These are phyloP conservation scores for Gossypium turneri DNA, from an alignment of 345 rosid species.

Conservation along the genomic window DNA sequence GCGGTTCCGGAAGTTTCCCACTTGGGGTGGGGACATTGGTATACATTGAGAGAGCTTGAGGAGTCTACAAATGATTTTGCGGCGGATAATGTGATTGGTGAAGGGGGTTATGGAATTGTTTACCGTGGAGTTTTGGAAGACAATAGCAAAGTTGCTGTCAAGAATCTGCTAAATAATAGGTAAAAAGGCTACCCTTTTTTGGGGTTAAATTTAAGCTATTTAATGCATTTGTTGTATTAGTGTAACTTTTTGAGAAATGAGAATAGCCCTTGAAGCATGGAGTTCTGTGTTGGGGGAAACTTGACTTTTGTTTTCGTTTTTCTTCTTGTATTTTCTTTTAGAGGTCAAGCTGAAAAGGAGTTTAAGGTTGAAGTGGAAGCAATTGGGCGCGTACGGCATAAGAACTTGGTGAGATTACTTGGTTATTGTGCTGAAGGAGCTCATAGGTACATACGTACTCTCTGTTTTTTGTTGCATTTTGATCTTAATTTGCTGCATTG, in stretches of 20 bases:
- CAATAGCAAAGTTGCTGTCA: slow-evolving; percentile 64
- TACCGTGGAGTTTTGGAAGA: slow-evolving; percentile 74
- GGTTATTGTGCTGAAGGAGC: slow-evolving; percentile 99
- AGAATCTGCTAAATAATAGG: slow-evolving; percentile 90
- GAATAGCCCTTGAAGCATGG: background rate
- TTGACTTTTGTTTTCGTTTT: slow-evolving; percentile 4
- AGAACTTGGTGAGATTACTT: slow-evolving; percentile 88
- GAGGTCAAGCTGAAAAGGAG: slow-evolving; percentile 98
- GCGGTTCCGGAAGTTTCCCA: slow-evolving; percentile 84
- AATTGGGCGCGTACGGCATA: slow-evolving; percentile 91
- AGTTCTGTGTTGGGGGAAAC: background rate
- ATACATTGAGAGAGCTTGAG: slow-evolving; percentile 88
- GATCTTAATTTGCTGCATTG: background rate
- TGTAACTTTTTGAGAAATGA: background rate
- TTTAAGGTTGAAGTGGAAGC: slow-evolving; percentile 97
- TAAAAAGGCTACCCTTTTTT: slow-evolving; percentile 5
- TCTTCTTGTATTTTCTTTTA: slow-evolving; percentile 18
- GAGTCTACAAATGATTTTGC: slow-evolving; percentile 65
- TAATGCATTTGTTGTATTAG: background rate
- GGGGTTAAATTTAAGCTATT: background rate
- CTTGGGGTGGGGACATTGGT: slow-evolving; percentile 99
- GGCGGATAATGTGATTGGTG: slow-evolving; percentile 84
- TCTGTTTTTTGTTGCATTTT: background rate
- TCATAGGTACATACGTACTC: slow-evolving; percentile 47
- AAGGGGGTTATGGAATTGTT: slow-evolving; percentile 97